These are phyloP conservation scores for Penicillium oxalicum DNA, from an alignment of 2,329 filamentous ascomycete genomes.

Conservation along the genomic window DNA sequence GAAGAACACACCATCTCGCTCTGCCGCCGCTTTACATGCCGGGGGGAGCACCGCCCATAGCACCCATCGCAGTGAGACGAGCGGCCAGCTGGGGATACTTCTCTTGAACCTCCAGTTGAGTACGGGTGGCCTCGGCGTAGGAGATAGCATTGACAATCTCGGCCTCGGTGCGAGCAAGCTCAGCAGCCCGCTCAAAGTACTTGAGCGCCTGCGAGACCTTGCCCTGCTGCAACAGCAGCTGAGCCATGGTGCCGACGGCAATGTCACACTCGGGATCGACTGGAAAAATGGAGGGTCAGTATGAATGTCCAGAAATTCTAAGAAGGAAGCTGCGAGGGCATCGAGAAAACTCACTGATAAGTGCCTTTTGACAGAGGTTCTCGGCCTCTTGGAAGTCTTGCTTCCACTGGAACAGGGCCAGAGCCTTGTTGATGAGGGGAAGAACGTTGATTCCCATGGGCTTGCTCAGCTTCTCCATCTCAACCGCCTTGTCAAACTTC, in stretches of 20 bases:
- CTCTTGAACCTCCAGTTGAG: slow-evolving; percentile 86
- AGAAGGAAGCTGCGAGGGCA: not conserved
- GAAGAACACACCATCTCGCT: not conserved
- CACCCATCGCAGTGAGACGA: slow-evolving; percentile 59
- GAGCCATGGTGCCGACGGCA: slow-evolving; percentile 96
- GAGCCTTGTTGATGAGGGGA: slow-evolving; percentile 95
- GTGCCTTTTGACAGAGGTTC: slow-evolving; percentile 91
- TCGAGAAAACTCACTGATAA: slow-evolving; percentile 68
- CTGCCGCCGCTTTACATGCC: slow-evolving; percentile 24
- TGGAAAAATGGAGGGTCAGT: slow-evolving; percentile 35
- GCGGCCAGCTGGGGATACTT: slow-evolving; percentile 75
- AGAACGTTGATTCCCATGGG: slow-evolving; percentile 96
- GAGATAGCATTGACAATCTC: slow-evolving; percentile 95
- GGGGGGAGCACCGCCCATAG: slow-evolving; percentile 31
- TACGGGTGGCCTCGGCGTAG: slow-evolving; percentile 93
- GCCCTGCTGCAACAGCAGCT: slow-evolving; percentile 93
- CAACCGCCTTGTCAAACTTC: slow-evolving; percentile 97
- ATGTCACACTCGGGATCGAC: slow-evolving; percentile 99
- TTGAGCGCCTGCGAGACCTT: slow-evolving; percentile 91
- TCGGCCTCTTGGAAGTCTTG: slow-evolving; percentile 92
- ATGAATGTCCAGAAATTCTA: slow-evolving; percentile 1
- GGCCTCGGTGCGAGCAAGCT: slow-evolving; percentile 86
- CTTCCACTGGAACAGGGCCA: slow-evolving; percentile 97
- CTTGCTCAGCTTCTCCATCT: slow-evolving; percentile 94
- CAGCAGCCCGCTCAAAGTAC: slow-evolving; percentile 94